phyloP scores from a whole-genome alignment of 2,329 filamentous ascomycete species.

The Escovopsis weberi region DNA sequence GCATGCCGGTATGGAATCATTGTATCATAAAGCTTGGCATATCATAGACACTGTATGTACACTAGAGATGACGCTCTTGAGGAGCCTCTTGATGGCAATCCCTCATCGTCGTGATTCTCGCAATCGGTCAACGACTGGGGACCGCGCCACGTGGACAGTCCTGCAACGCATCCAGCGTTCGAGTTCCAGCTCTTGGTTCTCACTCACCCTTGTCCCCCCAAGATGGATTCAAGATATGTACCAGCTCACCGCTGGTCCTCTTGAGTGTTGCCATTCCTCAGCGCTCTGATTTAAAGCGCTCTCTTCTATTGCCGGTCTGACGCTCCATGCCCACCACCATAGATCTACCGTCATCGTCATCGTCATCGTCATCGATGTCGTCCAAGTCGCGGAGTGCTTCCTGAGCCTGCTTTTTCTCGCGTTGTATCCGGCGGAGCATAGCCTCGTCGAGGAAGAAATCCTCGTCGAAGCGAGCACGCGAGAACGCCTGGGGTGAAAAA shows the following conservation, averaged over 20 bases:
- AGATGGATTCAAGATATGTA: slow-evolving; percentile 16
- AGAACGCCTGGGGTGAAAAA: slow-evolving; percentile 28
- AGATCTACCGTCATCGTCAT: slow-evolving; percentile 10
- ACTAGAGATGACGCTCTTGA: too few relatives aligned
- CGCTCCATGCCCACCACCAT: slow-evolving; percentile 13
- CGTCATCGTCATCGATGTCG: slow-evolving; percentile 19
- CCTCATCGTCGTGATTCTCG: too few relatives aligned
- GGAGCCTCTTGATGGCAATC: too few relatives aligned
- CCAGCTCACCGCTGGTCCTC: background rate
- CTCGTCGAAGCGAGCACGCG: slow-evolving; percentile 18
- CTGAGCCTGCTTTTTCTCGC: slow-evolving; percentile 29
- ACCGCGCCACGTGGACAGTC: too few relatives aligned
- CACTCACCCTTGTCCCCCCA: slow-evolving; percentile 36
- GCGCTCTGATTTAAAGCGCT: slow-evolving; percentile 11
- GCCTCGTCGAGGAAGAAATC: slow-evolving; percentile 44
- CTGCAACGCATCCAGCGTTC: slow-evolving; percentile 19
- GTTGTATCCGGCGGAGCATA: slow-evolving; percentile 43
- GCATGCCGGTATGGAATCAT: too few relatives aligned
- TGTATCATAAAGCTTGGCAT: too few relatives aligned
- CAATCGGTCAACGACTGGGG: too few relatives aligned
- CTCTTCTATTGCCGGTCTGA: slow-evolving; percentile 6
- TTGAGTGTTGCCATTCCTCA: background rate
- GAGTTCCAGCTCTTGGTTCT: too few relatives aligned
- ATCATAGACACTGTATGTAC: too few relatives aligned
- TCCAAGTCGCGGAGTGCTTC: slow-evolving; percentile 26